phyloP scores from a whole-genome alignment of 2,329 filamentous ascomycete species.

The Alternaria conjuncta region DNA sequence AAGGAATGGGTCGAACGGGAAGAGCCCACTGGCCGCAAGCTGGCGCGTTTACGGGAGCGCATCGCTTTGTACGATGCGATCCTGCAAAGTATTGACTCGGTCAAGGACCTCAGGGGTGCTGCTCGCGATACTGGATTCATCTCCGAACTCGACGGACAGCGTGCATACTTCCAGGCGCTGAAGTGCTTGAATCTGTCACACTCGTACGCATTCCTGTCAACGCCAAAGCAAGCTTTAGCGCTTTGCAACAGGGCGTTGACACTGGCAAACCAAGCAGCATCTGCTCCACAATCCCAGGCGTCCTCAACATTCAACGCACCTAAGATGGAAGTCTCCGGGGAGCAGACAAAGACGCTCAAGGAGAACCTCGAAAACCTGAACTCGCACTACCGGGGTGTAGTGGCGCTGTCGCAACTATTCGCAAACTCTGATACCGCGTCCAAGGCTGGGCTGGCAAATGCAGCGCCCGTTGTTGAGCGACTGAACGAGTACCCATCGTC shows the following conservation, averaged over 20 bases:
- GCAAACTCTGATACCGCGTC: slow-evolving; percentile 57
- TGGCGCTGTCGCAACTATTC: slow-evolving; percentile 75
- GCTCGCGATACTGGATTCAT: slow-evolving; percentile 81
- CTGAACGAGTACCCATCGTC: slow-evolving; percentile 76
- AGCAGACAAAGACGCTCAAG: slow-evolving; percentile 66
- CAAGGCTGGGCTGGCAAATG: slow-evolving; percentile 52
- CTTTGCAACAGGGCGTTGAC: slow-evolving; percentile 76
- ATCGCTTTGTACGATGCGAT: slow-evolving; percentile 90
- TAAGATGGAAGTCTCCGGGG: slow-evolving; percentile 70
- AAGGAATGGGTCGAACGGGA: slow-evolving; percentile 59
- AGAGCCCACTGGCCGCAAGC: slow-evolving; percentile 74
- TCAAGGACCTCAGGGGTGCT: slow-evolving; percentile 88
- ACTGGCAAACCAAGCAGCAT: slow-evolving; percentile 62
- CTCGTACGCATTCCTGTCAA: slow-evolving; percentile 77
- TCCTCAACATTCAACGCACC: slow-evolving; percentile 55
- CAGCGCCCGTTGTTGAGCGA: slow-evolving; percentile 73
- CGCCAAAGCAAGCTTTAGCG: slow-evolving; percentile 80
- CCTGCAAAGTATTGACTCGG: slow-evolving; percentile 86
- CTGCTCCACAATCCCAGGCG: slow-evolving; percentile 45
- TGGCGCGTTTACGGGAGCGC: slow-evolving; percentile 83
- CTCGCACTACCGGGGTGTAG: slow-evolving; percentile 82
- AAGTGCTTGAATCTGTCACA: slow-evolving; percentile 88
- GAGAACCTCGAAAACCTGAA: slow-evolving; percentile 72
- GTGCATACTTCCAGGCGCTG: slow-evolving; percentile 84
- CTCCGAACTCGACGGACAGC: slow-evolving; percentile 77